Base-by-base conservation (phyloP, 768 basidiomycete genomes). In the Lenzites betulinus region DNA sequence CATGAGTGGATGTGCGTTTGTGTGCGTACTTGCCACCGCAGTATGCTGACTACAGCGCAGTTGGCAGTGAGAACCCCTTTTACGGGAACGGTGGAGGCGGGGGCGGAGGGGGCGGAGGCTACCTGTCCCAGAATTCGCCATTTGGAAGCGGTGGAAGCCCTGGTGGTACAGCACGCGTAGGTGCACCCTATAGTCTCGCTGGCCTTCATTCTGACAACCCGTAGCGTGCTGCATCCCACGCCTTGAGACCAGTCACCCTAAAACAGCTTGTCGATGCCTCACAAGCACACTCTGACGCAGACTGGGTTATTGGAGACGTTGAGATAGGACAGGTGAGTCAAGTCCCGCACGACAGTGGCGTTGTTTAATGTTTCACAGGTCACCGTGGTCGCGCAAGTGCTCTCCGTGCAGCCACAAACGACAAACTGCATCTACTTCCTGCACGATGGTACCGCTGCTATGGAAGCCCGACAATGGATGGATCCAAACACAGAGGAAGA, bases 231-330 rank as follows among this genome's bases (percentile, higher is more conserved):
- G 73, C 74, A 22, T 71, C 73, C 6, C 77, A 81, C 43, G 80
- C 86, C 2, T 72, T 89, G 23, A 81, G 93, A 36, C 92, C 93
- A 3, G 82, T 93, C 51, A 93, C 89, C 3, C 81, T 90, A 66
- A 81, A 84, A 52, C 94, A 96, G 70, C 79, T 97, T 46, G 70
- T 78, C 36, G 81, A 83, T 65, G 90, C 95, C 1, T 80, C 76
- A n/a, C 94, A 95, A 77, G 81, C 87, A 6, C 92, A 96, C 70
- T 80, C 89, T 1, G 95, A 98, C 65, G 89, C 92, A 2, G 93
- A 95, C 59, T 97, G 93, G 86, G 79, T 80, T 60, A 78, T 98
- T 35, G 94, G 94, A 59, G 89, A 86, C 28, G 75, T 80, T 4
- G 90, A 95, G 63, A 79, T 95, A 59, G 90, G 90, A 49, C 92